Conservation (phyloP, 2,329 filamentous ascomycete species). For the Cladosporium sphaerospermum region DNA sequence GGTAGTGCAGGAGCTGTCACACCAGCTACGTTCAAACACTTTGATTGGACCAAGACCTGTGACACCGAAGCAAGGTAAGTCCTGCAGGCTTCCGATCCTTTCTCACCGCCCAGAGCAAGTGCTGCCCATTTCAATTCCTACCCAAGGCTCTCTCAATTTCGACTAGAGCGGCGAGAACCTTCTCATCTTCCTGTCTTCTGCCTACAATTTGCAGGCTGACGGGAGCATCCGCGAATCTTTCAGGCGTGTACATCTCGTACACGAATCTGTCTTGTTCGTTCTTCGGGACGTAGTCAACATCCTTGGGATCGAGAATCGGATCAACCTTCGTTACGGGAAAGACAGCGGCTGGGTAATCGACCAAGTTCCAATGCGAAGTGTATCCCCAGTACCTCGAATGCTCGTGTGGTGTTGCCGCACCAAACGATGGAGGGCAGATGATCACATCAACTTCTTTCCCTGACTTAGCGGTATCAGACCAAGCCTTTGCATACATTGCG, state of each 20-base stretch:
- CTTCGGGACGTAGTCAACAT: background rate
- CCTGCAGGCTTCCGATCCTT: too few relatives aligned
- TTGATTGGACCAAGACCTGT: too few relatives aligned
- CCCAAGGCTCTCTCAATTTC: slow-evolving; percentile 6
- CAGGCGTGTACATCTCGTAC: slow-evolving; percentile 52
- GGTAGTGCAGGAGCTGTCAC: too few relatives aligned
- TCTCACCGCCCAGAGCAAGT: too few relatives aligned
- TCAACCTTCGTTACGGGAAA: slow-evolving; percentile 45
- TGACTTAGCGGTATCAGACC: slow-evolving; percentile 4
- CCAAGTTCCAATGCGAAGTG: slow-evolving; percentile 60
- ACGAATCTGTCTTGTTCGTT: slow-evolving; percentile 2
- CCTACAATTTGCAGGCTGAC: slow-evolving; percentile 51
- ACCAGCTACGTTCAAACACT: too few relatives aligned
- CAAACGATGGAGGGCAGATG: slow-evolving; percentile 53
- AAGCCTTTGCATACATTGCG: slow-evolving; percentile 6
- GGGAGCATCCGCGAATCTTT: slow-evolving; percentile 44
- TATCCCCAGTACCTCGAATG: slow-evolving; percentile 58
- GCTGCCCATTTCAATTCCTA: background rate
- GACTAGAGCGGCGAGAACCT: slow-evolving; percentile 48
- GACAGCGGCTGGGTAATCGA: slow-evolving; percentile 52
- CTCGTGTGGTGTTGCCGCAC: slow-evolving; percentile 48
- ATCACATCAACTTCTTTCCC: slow-evolving; percentile 50
- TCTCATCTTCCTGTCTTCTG: slow-evolving; percentile 50
- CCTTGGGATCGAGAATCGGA: slow-evolving; percentile 13
- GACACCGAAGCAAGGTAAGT: too few relatives aligned